Evolutionary conservation across 768 basidiomycete genomes (phyloP).

Genomic region (Pisolithus orientalis): DNA sequence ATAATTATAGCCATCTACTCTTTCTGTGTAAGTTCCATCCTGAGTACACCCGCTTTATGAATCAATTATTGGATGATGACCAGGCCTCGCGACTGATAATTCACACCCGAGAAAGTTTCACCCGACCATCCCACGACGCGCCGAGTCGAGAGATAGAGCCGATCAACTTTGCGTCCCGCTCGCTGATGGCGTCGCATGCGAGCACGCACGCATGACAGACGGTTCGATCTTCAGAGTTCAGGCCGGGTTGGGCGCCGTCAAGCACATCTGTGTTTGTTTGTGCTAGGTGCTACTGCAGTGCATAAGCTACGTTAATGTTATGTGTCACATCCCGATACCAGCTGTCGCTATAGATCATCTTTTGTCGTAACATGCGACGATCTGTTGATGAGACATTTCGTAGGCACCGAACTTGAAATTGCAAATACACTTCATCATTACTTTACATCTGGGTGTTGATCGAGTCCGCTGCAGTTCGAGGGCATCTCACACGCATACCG

Average conservation of each 20-base stretch:
- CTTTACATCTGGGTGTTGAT: conserved; percentile 64
- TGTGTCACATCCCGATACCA: too few species aligned
- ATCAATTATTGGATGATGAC: not conserved
- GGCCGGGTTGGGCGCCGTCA: not conserved
- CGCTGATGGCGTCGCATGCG: not conserved
- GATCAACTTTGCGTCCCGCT: not conserved
- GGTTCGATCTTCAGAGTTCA: not conserved
- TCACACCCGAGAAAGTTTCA: not conserved
- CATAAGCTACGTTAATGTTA: too few species aligned
- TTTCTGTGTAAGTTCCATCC: too few species aligned
- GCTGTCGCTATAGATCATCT: too few species aligned
- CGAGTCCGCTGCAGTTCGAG: conserved; percentile 86
- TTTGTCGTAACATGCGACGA: conserved; percentile 27
- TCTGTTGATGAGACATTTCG: conserved; percentile 80
- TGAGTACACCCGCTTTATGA: not conserved
- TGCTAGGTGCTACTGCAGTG: too few species aligned
- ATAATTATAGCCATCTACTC: too few species aligned
- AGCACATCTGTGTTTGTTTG: not conserved
- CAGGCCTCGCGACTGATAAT: not conserved
- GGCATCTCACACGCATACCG: conserved; percentile 71
- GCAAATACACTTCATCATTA: conserved; percentile 79
- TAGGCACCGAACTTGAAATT: conserved; percentile 81
- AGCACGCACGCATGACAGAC: not conserved
- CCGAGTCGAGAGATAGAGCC: not conserved
- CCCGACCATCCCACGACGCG: not conserved